Base-by-base conservation (phyloP, 163 green algal genomes). In the Coccomyxa subellipsoidea region DNA sequence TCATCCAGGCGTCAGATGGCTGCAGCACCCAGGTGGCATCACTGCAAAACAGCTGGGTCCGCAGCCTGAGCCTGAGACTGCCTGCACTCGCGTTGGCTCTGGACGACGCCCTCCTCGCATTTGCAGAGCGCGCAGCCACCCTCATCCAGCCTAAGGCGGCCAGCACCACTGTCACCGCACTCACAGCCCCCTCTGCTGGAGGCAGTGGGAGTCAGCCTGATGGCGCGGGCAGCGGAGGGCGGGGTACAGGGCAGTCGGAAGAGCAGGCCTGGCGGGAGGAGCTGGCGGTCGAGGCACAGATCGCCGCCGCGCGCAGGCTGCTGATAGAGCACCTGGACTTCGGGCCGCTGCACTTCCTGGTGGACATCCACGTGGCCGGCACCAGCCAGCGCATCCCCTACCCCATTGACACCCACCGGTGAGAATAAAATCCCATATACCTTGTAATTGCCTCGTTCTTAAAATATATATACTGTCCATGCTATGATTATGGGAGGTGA, bases 281-380 rank as follows among this genome's bases (percentile, higher is more conserved):
- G 78, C n/a, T 84, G 78, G 40, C 76, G 8, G 53, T 18, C 7
- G 53, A 89, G 66, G 84, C 85, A 4, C 36, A 79, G 1, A 80
- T 69, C 2, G 83, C 81, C 4, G 53, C 81, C 18, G 85, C 83
- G 6, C 72, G 37, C 38, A 75, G 86, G 32, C 84, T 91, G 70
- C 80, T 86, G 80, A 73, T 88, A 25, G 77, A 84, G 70, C 32
- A 66, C 23, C 76, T 85, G 12, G 31, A 54, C 36, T 70, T 91
- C 12, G 77, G 78, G 27, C 32, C 80, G 7, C 25, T 91, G 34
- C 38, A 79, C 27, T 59, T 90, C 72, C 80, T 87, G 70, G 21
- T 89, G 69, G 88, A 92, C 47, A 54, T 89, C 2, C 88, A 92
- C 76, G 59, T 89, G 7, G n/a, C 79, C 7, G 79, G 79, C 36